Conservation (phyloP, 139 green algal genomes). For the Protoeuglena noctilucae region DNA sequence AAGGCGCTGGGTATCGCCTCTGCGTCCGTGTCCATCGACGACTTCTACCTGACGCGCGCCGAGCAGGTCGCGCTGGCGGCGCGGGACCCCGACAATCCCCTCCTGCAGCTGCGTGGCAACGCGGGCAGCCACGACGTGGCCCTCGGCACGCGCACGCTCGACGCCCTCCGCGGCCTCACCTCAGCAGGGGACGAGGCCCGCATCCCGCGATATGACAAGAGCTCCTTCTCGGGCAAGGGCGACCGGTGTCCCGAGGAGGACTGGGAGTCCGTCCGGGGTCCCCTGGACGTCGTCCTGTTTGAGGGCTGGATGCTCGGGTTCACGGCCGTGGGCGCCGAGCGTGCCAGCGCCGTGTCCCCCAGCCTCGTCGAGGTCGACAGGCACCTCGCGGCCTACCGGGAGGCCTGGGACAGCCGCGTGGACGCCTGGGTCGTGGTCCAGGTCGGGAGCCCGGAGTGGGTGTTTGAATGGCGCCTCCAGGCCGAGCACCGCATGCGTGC, state of each 20-base stretch:
- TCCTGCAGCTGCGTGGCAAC: conserved; percentile 83
- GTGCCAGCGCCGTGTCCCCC: conserved; percentile 25
- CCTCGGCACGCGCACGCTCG: conserved; percentile 54
- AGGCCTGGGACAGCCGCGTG: conserved; percentile 57
- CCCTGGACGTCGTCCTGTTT: conserved; percentile 79
- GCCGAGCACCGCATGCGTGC: conserved; percentile 77
- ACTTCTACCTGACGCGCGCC: conserved; percentile 83
- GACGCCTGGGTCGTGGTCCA: conserved; percentile 88
- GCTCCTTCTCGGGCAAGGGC: conserved; percentile 47
- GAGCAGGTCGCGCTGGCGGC: conserved; percentile 24
- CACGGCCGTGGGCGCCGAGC: conserved; percentile 20
- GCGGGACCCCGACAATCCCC: conserved; percentile 38
- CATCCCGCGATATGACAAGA: conserved; percentile 83
- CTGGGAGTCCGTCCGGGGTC: conserved; percentile 48
- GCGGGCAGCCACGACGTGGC: conserved; percentile 83
- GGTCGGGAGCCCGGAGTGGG: conserved; percentile 53
- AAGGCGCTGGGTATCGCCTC: conserved; percentile 24
- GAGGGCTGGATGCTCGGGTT: conserved; percentile 98
- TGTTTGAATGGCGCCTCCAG: conserved; percentile 61
- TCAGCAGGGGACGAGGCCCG: conserved; percentile 3
- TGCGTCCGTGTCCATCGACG: conserved; percentile 81
- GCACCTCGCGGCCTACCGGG: conserved; percentile 47
- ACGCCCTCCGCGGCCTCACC: conserved; percentile 15
- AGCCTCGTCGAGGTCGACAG: conserved; percentile 53
- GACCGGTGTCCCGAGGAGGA: conserved; percentile 41